Evolutionary conservation across 2,329 filamentous ascomycete species (phyloP).

Genomic region (Exophiala dermatitidis): DNA sequence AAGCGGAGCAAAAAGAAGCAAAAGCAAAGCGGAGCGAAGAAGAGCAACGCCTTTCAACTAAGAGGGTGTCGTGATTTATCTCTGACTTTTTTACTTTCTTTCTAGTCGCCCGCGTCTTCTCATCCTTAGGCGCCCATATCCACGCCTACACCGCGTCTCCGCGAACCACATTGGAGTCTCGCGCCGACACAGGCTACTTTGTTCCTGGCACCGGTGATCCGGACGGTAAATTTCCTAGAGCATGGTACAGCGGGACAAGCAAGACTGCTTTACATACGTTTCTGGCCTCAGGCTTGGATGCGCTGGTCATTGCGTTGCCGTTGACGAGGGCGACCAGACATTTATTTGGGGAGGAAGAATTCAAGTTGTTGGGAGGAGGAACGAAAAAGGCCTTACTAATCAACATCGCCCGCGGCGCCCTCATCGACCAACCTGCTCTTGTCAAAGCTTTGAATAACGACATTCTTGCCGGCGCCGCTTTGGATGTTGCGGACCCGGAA

Average conservation of each 20-base stretch:
- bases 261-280: slow-evolving; percentile 49
- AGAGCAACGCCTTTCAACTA: too few relatives aligned
- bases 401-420: slow-evolving; percentile 63
- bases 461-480: slow-evolving; percentile 57
- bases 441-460: slow-evolving; percentile 53
- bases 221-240: slow-evolving; percentile 48
- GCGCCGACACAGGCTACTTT: slow-evolving; percentile 58
- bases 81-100: too few relatives aligned
- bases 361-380: slow-evolving; percentile 40
- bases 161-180: slow-evolving; percentile 58
- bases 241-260: slow-evolving; percentile 52
- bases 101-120: slow-evolving; percentile 50
- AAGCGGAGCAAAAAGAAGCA: too few relatives aligned
- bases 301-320: slow-evolving; percentile 51
- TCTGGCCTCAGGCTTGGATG: slow-evolving; percentile 49
- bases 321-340: slow-evolving; percentile 50
- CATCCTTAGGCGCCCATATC: slow-evolving; percentile 62
- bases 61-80: too few relatives aligned
- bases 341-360: slow-evolving; percentile 50
- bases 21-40: too few relatives aligned
- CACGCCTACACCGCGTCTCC: slow-evolving; percentile 68
- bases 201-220: slow-evolving; percentile 59
- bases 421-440: slow-evolving; percentile 56
- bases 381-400: slow-evolving; percentile 42
- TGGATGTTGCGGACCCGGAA: slow-evolving; percentile 76